Conservation (phyloP, 129 eudicot species). For the Kitagawia praeruptora region DNA sequence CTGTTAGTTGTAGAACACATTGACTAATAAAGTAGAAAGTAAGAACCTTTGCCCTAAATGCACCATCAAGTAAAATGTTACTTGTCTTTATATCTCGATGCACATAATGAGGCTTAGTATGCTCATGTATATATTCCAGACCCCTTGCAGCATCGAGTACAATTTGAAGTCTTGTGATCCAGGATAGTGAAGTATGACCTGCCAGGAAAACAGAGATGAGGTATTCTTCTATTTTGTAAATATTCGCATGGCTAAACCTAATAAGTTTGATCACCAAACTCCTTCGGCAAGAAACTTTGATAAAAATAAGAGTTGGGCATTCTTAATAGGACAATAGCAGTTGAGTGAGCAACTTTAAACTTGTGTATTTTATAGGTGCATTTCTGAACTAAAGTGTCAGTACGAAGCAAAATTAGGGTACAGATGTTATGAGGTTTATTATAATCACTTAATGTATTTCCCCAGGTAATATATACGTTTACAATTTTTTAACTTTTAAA, state of each 20-base stretch:
- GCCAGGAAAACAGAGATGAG: neutral
- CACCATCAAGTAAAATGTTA: too few species aligned
- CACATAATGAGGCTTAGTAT: too few species aligned
- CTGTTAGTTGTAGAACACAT: too few species aligned
- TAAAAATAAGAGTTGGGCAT: neutral
- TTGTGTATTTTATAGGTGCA: neutral
- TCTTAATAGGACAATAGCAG: neutral
- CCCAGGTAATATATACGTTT: neutral
- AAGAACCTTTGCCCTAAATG: too few species aligned
- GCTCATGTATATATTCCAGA: too few species aligned
- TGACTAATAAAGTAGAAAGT: too few species aligned
- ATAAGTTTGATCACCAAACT: neutral
- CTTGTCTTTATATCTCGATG: too few species aligned
- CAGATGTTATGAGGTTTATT: neutral
- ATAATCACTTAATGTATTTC: neutral
- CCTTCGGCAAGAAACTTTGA: neutral
- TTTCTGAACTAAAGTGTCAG: neutral
- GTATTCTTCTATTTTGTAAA: neutral
- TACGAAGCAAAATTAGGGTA: neutral
- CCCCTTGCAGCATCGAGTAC: too few species aligned
- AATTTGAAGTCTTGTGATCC: too few species aligned
- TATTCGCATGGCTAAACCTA: neutral
- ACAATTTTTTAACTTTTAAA: neutral
- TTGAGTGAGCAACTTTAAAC: neutral
- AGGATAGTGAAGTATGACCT: too few species aligned